These are phyloP conservation scores for Solanum ossicruentum DNA, from an alignment of 257 asterid species.

Conservation along the genomic window DNA sequence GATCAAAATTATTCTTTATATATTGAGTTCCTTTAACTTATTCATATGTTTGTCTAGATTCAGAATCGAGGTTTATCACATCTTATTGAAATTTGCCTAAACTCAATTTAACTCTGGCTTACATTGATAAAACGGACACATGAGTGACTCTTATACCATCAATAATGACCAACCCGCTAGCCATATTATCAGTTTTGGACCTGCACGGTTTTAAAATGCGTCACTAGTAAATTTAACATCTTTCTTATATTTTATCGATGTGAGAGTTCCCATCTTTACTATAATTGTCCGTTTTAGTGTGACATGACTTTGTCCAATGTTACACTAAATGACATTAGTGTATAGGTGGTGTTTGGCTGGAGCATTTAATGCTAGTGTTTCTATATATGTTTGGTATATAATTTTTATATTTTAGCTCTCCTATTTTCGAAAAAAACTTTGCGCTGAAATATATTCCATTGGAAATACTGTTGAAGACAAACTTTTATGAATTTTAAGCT, in stretches of 20 bases:
- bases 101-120: too few species aligned
- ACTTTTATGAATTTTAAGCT: not conserved
- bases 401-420: not conserved
- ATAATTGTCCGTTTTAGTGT: constrained; percentile 2
- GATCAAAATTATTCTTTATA: not conserved
- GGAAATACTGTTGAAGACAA: not conserved
- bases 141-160: too few species aligned
- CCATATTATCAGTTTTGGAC: too few species aligned
- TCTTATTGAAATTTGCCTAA: too few species aligned
- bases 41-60: not conserved
- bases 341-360: constrained; percentile 25
- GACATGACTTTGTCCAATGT: constrained; percentile 23
- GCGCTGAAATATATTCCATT: not conserved
- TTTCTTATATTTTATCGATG: too few species aligned
- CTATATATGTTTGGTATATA: not conserved
- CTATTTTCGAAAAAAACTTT: not conserved
- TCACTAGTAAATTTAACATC: too few species aligned
- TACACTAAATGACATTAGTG: constrained; percentile 27
- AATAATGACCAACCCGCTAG: too few species aligned
- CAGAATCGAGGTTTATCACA: too few species aligned
- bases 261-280: too few species aligned
- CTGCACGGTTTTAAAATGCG: too few species aligned
- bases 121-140: too few species aligned
- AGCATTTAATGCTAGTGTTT: constrained; percentile 21
- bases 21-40: not conserved